Base-by-base conservation (phyloP, 1,284 basidiomycete genomes). In the Boletellus deceptivus region DNA sequence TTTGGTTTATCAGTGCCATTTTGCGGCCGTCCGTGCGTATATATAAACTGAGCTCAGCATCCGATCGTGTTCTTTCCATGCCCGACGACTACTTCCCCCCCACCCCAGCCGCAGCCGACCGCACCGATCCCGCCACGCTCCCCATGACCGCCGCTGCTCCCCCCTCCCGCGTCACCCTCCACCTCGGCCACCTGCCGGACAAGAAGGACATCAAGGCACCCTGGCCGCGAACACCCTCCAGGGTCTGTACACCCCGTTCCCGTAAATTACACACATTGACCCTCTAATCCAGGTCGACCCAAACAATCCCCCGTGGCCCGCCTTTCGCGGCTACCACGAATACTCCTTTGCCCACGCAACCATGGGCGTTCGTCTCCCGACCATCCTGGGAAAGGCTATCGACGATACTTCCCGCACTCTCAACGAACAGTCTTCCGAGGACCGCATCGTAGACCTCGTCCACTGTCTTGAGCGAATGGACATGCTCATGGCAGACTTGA, bases 281-380 rank as follows among this genome's bases (percentile, higher is more conserved):
- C 4, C 5, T 25, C 45, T 33, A 43, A 43, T 6, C 36, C 49
- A 87, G 84, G 78, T 90, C 50, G 84, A 94, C 70, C 91, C 93
- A 36, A 92, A 98, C 74, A 93, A 97, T 75, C 95, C 95, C 29
- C 95, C 95, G 45, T 98, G 93, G 94, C 94, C 94, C 27, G 93
- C 90, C 1, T 93, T 84, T 75, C 86, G 93, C 55, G 94, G 94
- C 9, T 97, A 97, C 73, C 93, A 97, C 71, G 91, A 94, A 71
- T 97, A 93, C 72, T 95, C 93, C 2, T 95, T 95, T 69, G 93
- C 93, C 48, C 89, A 95, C 65, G 91, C 91, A 35, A 92, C 90
- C 8, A 97, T 97, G 93, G 91, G 92, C 56, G 86, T 91, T 43
- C 88, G 95, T 53, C 80, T 98, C 34, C 94, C 95, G 1, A 98